These are phyloP conservation scores for Nepenthes alata DNA, from an alignment of 179 eudicot species.

Conservation along the genomic window DNA sequence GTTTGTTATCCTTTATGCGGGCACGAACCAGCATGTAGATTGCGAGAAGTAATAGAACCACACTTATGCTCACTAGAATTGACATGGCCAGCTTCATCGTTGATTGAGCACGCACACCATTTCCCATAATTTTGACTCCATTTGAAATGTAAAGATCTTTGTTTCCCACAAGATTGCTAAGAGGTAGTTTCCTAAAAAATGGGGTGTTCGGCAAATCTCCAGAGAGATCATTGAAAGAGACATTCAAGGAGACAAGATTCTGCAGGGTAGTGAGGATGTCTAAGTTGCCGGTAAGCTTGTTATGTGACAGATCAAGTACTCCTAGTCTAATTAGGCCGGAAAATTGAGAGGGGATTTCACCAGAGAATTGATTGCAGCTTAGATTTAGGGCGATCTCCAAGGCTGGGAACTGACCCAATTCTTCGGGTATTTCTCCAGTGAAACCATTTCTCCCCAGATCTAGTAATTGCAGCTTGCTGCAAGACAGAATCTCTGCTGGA, in stretches of 20 bases:
- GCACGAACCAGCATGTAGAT: constrained; percentile 47
- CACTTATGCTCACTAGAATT: constrained; percentile 61
- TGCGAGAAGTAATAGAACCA: constrained; percentile 49
- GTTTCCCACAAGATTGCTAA: constrained; percentile 55
- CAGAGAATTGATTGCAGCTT: constrained; percentile 57
- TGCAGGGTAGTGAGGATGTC: constrained; percentile 40
- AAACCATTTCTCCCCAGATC: constrained; percentile 66
- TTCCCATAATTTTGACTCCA: constrained; percentile 22
- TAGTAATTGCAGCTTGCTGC: constrained; percentile 59
- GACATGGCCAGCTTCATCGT: constrained; percentile 65
- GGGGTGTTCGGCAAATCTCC: constrained; percentile 76
- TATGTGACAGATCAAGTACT: constrained; percentile 75
- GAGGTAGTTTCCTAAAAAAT: constrained; percentile 68
- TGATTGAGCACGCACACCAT: constrained; percentile 22
- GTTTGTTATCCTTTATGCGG: constrained; percentile 16
- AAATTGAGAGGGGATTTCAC: constrained; percentile 58
- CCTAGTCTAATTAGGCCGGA: constrained; percentile 47
- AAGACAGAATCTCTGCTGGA: constrained; percentile 58
- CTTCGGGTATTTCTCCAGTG: constrained; percentile 67
- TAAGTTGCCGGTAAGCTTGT: constrained; percentile 51
- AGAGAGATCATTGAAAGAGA: constrained; percentile 70
- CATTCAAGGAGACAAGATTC: constrained; percentile 73
- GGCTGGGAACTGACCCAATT: constrained; percentile 63
- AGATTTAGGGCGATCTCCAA: constrained; percentile 77
- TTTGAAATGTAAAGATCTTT: constrained; percentile 35